Conservation (phyloP, 2,329 filamentous ascomycete genomes). For the Capronia epimyces region DNA sequence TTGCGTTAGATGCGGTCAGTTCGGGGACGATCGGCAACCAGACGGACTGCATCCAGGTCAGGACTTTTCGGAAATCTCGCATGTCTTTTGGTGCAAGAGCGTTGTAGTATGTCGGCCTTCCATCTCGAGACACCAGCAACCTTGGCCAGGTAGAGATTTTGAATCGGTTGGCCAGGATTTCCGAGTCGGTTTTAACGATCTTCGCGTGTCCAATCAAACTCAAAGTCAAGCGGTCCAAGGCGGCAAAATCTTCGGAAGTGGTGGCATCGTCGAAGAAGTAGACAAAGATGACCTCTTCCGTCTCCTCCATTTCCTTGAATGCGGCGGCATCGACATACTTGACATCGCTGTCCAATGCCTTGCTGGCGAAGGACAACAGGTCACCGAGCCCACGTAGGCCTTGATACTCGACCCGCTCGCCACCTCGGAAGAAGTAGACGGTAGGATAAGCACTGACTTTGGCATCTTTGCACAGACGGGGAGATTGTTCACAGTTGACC, state of each 20-base stretch:
- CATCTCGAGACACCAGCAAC: slow-evolving; percentile 80
- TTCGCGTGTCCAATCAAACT: slow-evolving; percentile 87
- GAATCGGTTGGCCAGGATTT: slow-evolving; percentile 69
- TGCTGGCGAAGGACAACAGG: slow-evolving; percentile 78
- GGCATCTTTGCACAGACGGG: slow-evolving; percentile 86
- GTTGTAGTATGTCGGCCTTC: slow-evolving; percentile 82
- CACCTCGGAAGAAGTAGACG: slow-evolving; percentile 84
- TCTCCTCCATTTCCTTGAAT: slow-evolving; percentile 80
- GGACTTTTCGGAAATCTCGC: slow-evolving; percentile 73
- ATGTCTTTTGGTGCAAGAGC: slow-evolving; percentile 84
- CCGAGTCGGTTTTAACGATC: slow-evolving; percentile 83
- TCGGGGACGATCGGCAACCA: slow-evolving; percentile 97
- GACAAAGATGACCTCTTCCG: slow-evolving; percentile 90
- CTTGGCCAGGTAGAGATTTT: slow-evolving; percentile 98
- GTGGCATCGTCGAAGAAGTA: slow-evolving; percentile 98
- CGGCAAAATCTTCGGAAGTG: slow-evolving; percentile 82
- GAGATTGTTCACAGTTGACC: slow-evolving; percentile 87
- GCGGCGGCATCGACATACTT: slow-evolving; percentile 69
- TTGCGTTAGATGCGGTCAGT: slow-evolving; percentile 81
- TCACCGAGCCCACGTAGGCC: slow-evolving; percentile 89
- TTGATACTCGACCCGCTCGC: slow-evolving; percentile 86
- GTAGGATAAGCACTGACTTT: slow-evolving; percentile 76
- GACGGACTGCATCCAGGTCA: slow-evolving; percentile 91
- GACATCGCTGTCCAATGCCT: slow-evolving; percentile 74
- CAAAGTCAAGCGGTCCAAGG: slow-evolving; percentile 78